phyloP scores from a whole-genome alignment of 2,329 filamentous ascomycete species.

The Chrysoporthe cubensis region DNA sequence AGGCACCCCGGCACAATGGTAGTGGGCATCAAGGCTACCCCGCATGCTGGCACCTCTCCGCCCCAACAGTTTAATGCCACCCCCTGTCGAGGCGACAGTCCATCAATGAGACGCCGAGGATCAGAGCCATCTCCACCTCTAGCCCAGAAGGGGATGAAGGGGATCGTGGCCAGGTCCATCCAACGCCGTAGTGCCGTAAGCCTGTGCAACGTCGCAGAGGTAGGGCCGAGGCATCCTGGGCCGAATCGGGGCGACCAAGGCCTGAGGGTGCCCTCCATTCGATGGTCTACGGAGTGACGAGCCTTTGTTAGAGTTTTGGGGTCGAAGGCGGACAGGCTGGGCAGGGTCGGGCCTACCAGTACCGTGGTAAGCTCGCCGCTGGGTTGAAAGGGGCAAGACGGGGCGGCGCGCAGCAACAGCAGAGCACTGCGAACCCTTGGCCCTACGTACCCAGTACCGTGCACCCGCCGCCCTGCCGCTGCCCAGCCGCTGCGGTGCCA shows the following conservation, averaged over 20 bases:
- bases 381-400: too few relatives aligned
- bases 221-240: constrained; percentile 1
- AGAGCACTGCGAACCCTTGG: too few relatives aligned
- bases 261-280: neutral
- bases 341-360: too few relatives aligned
- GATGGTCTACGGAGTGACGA: too few relatives aligned
- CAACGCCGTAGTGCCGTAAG: constrained; percentile 15
- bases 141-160: constrained; percentile 12
- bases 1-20: too few relatives aligned
- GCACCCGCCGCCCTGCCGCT: too few relatives aligned
- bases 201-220: constrained; percentile 12
- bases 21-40: constrained; percentile 11
- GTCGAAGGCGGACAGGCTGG: too few relatives aligned
- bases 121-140: constrained; percentile 6
- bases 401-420: too few relatives aligned
- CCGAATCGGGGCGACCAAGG: neutral
- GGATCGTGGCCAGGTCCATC: neutral
- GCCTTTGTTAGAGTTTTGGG: too few relatives aligned
- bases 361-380: too few relatives aligned
- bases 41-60: constrained; percentile 19
- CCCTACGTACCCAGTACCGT: too few relatives aligned
- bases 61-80: constrained; percentile 1
- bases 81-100: constrained; percentile 11
- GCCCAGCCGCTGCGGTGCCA: too few relatives aligned
- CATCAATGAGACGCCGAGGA: constrained; percentile 26